A percentile compares a stretch with the other conserved stretches of the same genome.
These are phyloP conservation scores for Fusarium xylarioides DNA, from an alignment of 2,329 filamentous ascomycete genomes.

Conservation along the genomic window DNA sequence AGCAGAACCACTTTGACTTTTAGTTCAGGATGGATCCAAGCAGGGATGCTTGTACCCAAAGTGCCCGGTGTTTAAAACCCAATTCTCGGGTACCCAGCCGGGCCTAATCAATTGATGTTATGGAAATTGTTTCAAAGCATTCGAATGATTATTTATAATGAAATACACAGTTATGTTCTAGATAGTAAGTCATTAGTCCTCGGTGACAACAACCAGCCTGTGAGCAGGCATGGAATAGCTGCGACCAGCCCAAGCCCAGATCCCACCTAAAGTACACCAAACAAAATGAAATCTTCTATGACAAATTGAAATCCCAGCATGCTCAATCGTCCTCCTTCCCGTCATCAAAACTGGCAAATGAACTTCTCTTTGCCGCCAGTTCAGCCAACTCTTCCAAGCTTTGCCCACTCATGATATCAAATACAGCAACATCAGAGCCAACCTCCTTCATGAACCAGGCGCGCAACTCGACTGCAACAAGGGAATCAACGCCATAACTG, in stretches of 20 bases:
- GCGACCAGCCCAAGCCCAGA: neutral
- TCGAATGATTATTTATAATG: accelerated
- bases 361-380: neutral
- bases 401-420: constrained; percentile 12
- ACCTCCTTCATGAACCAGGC: constrained; percentile 60
- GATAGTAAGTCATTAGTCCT: accelerated
- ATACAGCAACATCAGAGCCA: neutral
- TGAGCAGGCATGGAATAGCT: neutral
- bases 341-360: neutral
- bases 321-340: neutral
- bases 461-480: constrained; percentile 60
- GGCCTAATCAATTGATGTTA: neutral
- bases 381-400: neutral
- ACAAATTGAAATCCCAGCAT: accelerated
- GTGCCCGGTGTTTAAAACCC: accelerated
- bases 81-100: accelerated
- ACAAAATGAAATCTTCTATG: neutral
- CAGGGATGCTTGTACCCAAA: neutral
- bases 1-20: neutral
- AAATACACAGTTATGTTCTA: accelerated
- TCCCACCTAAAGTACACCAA: accelerated
- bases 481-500: constrained; percentile 53
- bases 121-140: neutral
- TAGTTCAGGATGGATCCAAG: neutral
- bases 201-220: neutral